A percentile compares a stretch with the other conserved stretches of the same genome.
Conservation (phyloP, 1,284 basidiomycete species). For the Irpex rosettiformis region DNA sequence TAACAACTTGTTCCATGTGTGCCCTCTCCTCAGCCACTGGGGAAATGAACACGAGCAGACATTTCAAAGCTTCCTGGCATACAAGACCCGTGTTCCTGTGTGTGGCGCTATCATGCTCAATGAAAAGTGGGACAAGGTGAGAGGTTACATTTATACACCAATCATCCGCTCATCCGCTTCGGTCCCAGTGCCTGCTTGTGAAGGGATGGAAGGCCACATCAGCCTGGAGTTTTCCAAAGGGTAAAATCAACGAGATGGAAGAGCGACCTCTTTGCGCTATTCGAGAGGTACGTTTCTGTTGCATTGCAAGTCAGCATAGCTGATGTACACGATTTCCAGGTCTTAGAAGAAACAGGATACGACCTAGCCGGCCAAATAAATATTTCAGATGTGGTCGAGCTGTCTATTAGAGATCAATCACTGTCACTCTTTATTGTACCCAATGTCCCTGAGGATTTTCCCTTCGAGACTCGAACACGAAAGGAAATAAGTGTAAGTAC, state of each 20-base stretch:
- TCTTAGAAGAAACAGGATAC: slow-evolving; percentile 93
- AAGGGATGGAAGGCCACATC: slow-evolving; percentile 97
- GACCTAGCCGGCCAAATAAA: slow-evolving; percentile 74
- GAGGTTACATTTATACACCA: slow-evolving; percentile 17
- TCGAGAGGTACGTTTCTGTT: slow-evolving; percentile 66
- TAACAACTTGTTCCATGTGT: slow-evolving; percentile 85
- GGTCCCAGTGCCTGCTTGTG: slow-evolving; percentile 79
- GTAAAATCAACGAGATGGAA: slow-evolving; percentile 97
- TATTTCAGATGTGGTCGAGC: slow-evolving; percentile 74
- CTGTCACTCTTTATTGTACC: slow-evolving; percentile 92
- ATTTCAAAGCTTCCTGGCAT: slow-evolving; percentile 85
- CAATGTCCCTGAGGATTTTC: slow-evolving; percentile 85
- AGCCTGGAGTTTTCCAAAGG: slow-evolving; percentile 98
- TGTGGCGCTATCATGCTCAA: slow-evolving; percentile 98
- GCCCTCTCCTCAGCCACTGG: slow-evolving; percentile 78
- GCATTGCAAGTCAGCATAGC: background rate
- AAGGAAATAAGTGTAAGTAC: slow-evolving; percentile 95
- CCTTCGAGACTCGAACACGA: slow-evolving; percentile 90
- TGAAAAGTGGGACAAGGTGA: slow-evolving; percentile 87
- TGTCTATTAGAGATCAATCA: slow-evolving; percentile 86
- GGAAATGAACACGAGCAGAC: slow-evolving; percentile 77
- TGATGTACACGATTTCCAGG: slow-evolving; percentile 45
- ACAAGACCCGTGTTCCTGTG: slow-evolving; percentile 98
- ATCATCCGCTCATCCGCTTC: slow-evolving; percentile 6
- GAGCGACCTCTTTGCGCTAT: slow-evolving; percentile 81